phyloP scores from a whole-genome alignment of 345 rosid genomes.

The Sonneratia alba region DNA sequence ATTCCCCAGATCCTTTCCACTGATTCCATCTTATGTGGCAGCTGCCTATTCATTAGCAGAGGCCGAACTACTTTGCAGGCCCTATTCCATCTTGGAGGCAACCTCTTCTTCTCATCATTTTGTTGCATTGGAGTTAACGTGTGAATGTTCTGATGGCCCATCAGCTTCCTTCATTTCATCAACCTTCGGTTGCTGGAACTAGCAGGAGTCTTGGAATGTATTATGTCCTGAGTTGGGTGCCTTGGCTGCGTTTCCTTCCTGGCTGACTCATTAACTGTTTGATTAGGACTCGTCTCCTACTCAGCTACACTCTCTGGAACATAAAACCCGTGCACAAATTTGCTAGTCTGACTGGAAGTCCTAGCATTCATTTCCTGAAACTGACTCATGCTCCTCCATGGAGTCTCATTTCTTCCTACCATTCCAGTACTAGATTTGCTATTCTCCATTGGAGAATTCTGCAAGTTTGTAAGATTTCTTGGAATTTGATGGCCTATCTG shows the following conservation, averaged over 20 bases:
- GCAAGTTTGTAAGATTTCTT: background rate
- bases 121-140: constrained; percentile 9
- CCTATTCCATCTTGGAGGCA: background rate
- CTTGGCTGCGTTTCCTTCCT: background rate
- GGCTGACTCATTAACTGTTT: background rate
- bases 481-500: background rate
- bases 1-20: constrained; percentile 3
- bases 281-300: background rate
- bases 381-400: background rate
- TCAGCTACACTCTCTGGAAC: background rate
- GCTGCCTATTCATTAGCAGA: background rate
- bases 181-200: background rate
- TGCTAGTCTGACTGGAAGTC: background rate
- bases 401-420: background rate
- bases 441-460: background rate
- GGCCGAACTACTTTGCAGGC: background rate
- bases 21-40: constrained; percentile 8
- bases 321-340: background rate
- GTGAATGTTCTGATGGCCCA: background rate
- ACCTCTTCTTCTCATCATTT: background rate
- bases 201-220: background rate
- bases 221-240: background rate
- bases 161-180: background rate
- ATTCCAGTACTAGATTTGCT: background rate
- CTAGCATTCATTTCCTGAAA: background rate